Evolutionary conservation across 2,329 filamentous ascomycete species (phyloP).

Genomic region (Xylaria sp.): DNA sequence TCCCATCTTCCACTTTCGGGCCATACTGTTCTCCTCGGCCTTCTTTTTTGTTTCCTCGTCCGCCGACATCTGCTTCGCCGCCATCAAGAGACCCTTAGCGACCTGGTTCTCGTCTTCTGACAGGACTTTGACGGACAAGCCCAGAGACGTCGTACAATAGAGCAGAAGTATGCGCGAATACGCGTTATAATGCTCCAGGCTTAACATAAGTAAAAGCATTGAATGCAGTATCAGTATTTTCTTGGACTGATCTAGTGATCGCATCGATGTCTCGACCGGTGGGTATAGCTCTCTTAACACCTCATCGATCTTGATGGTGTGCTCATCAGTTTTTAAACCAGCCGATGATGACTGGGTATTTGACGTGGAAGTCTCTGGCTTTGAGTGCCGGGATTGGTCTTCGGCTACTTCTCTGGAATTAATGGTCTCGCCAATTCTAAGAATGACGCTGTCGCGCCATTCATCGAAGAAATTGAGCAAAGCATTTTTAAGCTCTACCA

Average conservation of each 20-base stretch:
- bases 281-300: conserved; percentile 64
- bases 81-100: conserved; percentile 77
- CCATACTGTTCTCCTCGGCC: conserved; percentile 69
- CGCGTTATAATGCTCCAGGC: conserved; percentile 79
- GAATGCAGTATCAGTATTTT: conserved; percentile 75
- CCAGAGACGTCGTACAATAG: conserved; percentile 74
- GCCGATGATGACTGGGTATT: conserved; percentile 12
- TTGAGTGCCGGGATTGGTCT: conserved; percentile 37
- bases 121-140: conserved; percentile 71
- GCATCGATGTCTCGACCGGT: conserved; percentile 70
- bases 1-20: conserved; percentile 78
- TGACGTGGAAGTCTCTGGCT: conserved; percentile 29
- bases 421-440: conserved; percentile 46
- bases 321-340: conserved; percentile 33
- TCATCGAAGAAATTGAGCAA: conserved; percentile 45
- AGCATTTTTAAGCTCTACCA: conserved; percentile 43
- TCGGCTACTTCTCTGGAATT: conserved; percentile 41
- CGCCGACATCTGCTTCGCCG: conserved; percentile 72
- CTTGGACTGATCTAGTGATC: conserved; percentile 67
- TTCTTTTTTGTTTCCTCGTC: conserved; percentile 72
- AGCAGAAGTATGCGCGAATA: conserved; percentile 78
- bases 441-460: conserved; percentile 46
- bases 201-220: conserved; percentile 76
- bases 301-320: conserved; percentile 59
- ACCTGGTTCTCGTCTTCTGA: conserved; percentile 79